Base-by-base conservation (phyloP, 2,329 filamentous ascomycete species). In the Periconia sp. region DNA sequence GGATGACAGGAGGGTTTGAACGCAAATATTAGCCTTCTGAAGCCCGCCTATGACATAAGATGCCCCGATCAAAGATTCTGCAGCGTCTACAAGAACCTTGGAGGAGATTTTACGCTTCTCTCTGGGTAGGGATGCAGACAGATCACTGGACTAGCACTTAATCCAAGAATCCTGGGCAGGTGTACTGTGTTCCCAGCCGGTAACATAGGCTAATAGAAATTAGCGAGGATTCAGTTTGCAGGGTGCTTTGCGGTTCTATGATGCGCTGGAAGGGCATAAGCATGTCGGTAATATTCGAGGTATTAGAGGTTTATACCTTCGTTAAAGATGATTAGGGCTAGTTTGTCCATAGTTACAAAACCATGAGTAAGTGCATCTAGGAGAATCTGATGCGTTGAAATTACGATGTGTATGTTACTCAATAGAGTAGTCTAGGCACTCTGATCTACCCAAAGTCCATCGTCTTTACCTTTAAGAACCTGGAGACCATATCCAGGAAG, bases 81-180 rank as follows among this genome's bases (percentile, higher is more conserved):
- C 80, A 0, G 96, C 85, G 58, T 97, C 92, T 3, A 92, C 92
- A 6, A 96, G 78, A 0, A 82, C 82, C 64, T 97, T 97, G 1
- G 84, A 87, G 0, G 89, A 87, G 22, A 91, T 11, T 64, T 59
- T 5, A 76, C 69, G 32, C 57, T 68, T 48, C 24, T 55, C 40
- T 44, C 42, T 17, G 5, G 36, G 5, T 1, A 30, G n/a, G 5
- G 26, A n/a, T n/a, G n/a, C n/a, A n/a, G n/a, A n/a, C n/a, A n/a
- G n/a, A 86, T 83, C 3, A 89, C 79, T 0, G 90, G 90, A 48
- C 88, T 95, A 1, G 91, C 91, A 5, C 87, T 92, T 17, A 96
- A 74, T 0, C 90, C 91, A 4, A 96, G 73, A 19, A 96, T 85
- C 15, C 77, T 75, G 0, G 91, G 91, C 1, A 82, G 66, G 0